Evolutionary conservation across 352 stramenopile genomes (phyloP), one percentile per base, ranked within the genome.

Genomic region (Pythium pectinolyticum): DNA sequence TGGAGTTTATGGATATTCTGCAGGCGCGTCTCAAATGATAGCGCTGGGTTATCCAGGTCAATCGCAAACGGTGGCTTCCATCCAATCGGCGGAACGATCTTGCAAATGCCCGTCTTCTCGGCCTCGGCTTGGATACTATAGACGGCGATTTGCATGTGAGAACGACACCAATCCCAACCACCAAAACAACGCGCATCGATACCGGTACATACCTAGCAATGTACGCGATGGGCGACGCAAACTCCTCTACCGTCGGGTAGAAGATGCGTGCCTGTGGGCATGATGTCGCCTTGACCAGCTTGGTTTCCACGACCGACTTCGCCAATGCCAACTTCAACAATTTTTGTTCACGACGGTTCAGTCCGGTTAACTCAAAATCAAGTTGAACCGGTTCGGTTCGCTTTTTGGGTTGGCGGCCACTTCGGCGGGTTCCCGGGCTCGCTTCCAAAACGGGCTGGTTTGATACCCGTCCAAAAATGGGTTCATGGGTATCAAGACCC

Each of bases 81-180:
- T 14, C 93, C 97, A n/a, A 70, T 64, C 0, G 97, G 97, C 39
- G 97, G 97, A 1, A 99, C 92, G 66, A 99, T 99, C 75, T 99
- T 99, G 73, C 88, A 98, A 53, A 99, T 98, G n/a, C 97, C 97
- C 63, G 79, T 88, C 19, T 66, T 72, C 27, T 79, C 60, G 0
- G 78, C 84, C 35, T 84, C 70, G 19, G 70, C 66, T 62, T 88
- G 80, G 61, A 92, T 89, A 46, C 81, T 89, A 63, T 39, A 59
- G 14, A 45, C 3, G 24, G n/a, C 27, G 14, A 20, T 9, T 4
- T 51, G 15, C 56, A 39, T 24, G 19, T 69, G 34, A 72, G 37
- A 28, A 56, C n/a, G 24, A 0, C n/a, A 9, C n/a, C 37, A 32
- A 47, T 22, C 30, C 37, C n/a, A n/a, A n/a, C n/a, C n/a, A n/a